Percentiles rank a stretch among this genome's conserved stretches.
Conservation (phyloP, 179 eudicot genomes). For the Heliamphora pulchella region DNA sequence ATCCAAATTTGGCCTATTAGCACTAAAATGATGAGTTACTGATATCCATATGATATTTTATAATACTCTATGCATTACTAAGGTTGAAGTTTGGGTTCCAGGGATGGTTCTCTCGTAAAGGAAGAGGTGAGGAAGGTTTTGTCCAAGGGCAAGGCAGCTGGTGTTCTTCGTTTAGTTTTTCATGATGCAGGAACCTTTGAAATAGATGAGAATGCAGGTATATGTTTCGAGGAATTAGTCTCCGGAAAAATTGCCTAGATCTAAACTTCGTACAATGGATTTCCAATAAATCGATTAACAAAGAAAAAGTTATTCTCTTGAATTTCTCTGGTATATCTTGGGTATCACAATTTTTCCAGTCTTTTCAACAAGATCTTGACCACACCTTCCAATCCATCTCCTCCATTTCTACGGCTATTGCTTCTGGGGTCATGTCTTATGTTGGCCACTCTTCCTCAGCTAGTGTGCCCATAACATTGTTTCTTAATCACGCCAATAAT, state of each 20-base stretch:
- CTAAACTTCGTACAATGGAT: neutral
- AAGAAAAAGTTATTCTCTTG: neutral
- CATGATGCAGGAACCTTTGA: constrained; percentile 98
- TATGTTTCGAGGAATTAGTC: neutral
- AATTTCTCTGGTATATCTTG: neutral
- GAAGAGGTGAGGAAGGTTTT: constrained; percentile 70
- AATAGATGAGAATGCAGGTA: constrained; percentile 54
- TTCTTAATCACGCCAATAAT: neutral
- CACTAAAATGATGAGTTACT: neutral
- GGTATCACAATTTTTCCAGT: neutral
- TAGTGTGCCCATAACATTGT: neutral
- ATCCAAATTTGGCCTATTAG: neutral
- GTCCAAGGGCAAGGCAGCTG: constrained; percentile 84
- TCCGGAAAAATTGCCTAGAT: neutral
- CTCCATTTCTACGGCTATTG: neutral
- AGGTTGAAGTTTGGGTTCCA: constrained; percentile 28
- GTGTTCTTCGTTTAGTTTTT: constrained; percentile 89
- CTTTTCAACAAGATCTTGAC: neutral
- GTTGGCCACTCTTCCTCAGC: neutral
- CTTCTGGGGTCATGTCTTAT: neutral
- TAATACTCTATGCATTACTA: constrained; percentile 4
- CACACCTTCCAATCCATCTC: neutral
- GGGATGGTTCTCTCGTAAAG: constrained; percentile 37
- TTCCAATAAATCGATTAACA: neutral
- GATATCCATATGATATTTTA: neutral